These are phyloP conservation scores for Tetrahymena borealis DNA, from an alignment of 73 alveolate species.

Conservation along the genomic window DNA sequence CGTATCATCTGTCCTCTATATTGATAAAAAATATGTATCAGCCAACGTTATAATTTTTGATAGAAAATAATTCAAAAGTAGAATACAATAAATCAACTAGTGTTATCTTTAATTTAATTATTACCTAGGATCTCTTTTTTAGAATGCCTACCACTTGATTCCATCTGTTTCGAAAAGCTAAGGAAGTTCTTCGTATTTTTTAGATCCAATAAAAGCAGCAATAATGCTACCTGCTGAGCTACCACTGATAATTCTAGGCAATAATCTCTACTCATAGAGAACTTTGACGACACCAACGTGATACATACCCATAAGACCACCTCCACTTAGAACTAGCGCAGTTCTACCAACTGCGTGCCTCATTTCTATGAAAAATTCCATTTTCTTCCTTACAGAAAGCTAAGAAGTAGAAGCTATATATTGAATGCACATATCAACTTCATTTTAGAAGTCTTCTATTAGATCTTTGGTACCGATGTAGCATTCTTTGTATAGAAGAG, in stretches of 20 bases:
- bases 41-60: background rate
- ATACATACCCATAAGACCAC: constrained; percentile 66
- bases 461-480: constrained; percentile 57
- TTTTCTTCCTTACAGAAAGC: constrained; percentile 12
- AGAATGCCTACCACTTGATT: background rate
- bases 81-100: too few species aligned
- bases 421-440: constrained; percentile 30
- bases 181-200: background rate
- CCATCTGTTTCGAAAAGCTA: background rate
- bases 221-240: constrained; percentile 70
- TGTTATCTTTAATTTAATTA: background rate
- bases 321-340: constrained; percentile 64
- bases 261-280: constrained; percentile 47
- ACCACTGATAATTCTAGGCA: constrained; percentile 71
- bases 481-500: constrained; percentile 47
- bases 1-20: background rate
- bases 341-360: constrained; percentile 65
- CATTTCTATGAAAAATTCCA: constrained; percentile 60
- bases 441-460: constrained; percentile 58
- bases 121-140: background rate
- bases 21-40: background rate
- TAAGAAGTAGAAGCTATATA: constrained; percentile 19
- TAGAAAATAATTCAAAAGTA: background rate
- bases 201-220: constrained; percentile 47
- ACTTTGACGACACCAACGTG: constrained; percentile 62